Percentiles rank a stretch among this genome's conserved stretches.
phyloP scores from a whole-genome alignment of 2,329 filamentous ascomycete genomes.

The Apiospora arundinis region DNA sequence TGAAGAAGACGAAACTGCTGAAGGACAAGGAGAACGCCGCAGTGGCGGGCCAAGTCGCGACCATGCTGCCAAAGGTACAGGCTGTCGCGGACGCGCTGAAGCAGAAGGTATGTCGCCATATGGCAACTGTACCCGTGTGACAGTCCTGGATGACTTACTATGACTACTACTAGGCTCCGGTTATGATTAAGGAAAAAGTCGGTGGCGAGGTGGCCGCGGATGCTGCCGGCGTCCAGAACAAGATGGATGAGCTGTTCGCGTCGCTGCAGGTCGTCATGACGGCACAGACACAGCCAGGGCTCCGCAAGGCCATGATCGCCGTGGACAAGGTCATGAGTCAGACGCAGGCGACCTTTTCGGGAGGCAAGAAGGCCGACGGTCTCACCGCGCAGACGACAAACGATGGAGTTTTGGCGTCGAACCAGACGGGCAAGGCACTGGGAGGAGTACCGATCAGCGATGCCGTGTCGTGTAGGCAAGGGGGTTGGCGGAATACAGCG shows the following conservation, averaged over 20 bases:
- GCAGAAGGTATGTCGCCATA: background rate
- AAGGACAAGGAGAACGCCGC: background rate
- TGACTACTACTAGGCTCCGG: background rate
- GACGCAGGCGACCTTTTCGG: background rate
- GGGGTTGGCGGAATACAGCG: background rate
- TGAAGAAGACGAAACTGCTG: background rate
- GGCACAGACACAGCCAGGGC: background rate
- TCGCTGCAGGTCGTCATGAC: constrained; percentile 1
- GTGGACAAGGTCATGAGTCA: background rate
- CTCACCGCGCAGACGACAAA: background rate
- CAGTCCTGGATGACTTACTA: background rate
- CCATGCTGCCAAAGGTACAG: background rate
- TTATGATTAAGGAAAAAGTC: background rate
- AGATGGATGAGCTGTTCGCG: background rate
- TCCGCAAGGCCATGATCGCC: background rate
- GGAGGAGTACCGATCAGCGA: background rate
- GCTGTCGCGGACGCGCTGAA: background rate
- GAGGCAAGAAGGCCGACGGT: background rate
- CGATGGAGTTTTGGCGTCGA: background rate
- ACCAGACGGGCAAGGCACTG: background rate
- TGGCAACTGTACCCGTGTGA: background rate
- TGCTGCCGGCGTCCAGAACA: background rate
- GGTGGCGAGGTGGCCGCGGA: background rate
- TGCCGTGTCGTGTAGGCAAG: background rate
- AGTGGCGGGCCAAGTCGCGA: background rate